Evolutionary conservation across 2,329 filamentous ascomycete species (phyloP).

Genomic region (Clonostachys rosea): DNA sequence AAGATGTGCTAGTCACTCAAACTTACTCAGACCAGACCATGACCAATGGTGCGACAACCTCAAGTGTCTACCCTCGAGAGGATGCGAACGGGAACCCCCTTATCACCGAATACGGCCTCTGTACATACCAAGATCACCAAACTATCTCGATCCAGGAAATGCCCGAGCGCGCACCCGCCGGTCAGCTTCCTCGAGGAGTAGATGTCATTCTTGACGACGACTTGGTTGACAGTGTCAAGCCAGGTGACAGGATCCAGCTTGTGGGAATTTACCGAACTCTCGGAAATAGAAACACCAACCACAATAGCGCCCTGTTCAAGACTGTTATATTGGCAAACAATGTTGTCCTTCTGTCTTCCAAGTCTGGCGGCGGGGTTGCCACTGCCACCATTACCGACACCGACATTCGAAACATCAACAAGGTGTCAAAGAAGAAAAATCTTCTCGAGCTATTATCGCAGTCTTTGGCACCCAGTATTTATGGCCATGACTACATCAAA

Average conservation of each 20-base stretch:
- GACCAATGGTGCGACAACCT: slow-evolving; percentile 84
- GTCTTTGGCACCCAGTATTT: slow-evolving; percentile 93
- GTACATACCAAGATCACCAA: slow-evolving; percentile 93
- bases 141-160: slow-evolving; percentile 99
- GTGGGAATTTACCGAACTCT: slow-evolving; percentile 95
- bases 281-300: slow-evolving; percentile 87
- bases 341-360: slow-evolving; percentile 88
- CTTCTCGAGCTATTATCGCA: slow-evolving; percentile 91
- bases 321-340: slow-evolving; percentile 94
- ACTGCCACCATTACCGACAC: slow-evolving; percentile 91
- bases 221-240: slow-evolving; percentile 90
- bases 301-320: slow-evolving; percentile 91
- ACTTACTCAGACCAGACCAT: slow-evolving; percentile 97
- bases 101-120: slow-evolving; percentile 93
- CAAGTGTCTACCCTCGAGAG: slow-evolving; percentile 90
- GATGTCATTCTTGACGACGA: slow-evolving; percentile 97
- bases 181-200: slow-evolving; percentile 89
- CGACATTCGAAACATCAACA: slow-evolving; percentile 98
- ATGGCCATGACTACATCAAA: slow-evolving; percentile 95
- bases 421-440: slow-evolving; percentile 89
- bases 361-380: slow-evolving; percentile 90
- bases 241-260: slow-evolving; percentile 90
- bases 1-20: slow-evolving; percentile 80
- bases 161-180: slow-evolving; percentile 93
- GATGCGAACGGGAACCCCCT: slow-evolving; percentile 91